These are phyloP conservation scores for Aciculoconidium aculeatum DNA, from an alignment of 805 yeast species.

Conservation along the genomic window DNA sequence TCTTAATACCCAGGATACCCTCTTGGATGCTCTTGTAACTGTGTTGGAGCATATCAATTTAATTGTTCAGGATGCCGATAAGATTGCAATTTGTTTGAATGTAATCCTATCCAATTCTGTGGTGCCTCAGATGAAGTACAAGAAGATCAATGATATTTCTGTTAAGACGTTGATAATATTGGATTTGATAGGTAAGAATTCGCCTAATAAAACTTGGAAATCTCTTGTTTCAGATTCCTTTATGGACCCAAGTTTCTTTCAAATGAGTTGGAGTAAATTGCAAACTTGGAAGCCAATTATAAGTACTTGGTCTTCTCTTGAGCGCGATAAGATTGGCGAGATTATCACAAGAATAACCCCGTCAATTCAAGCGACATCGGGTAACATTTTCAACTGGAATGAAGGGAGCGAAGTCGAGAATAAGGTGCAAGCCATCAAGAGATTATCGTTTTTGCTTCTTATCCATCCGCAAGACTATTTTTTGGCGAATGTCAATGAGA, in stretches of 20 bases:
- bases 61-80: conserved; percentile 57
- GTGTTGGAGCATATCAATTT: conserved; percentile 33
- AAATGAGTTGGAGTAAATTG: conserved; percentile 18
- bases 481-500: conserved; percentile 45
- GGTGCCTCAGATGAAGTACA: conserved; percentile 47
- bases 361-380: conserved; percentile 39
- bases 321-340: conserved; percentile 55
- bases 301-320: conserved; percentile 57
- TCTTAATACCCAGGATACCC: conserved; percentile 34
- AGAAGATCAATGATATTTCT: conserved; percentile 32
- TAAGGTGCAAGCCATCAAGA: conserved; percentile 48
- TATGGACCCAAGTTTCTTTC: conserved; percentile 55
- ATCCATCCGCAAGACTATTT: conserved; percentile 56
- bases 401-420: conserved; percentile 54
- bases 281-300: conserved; percentile 52
- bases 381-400: conserved; percentile 68
- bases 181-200: conserved; percentile 26
- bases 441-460: conserved; percentile 59
- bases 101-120: conserved; percentile 50
- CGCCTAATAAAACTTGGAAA: conserved; percentile 55
- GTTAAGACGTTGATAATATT: conserved; percentile 41
- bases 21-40: conserved; percentile 28
- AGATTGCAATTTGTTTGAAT: conserved; percentile 43
- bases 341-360: conserved; percentile 29
- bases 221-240: conserved; percentile 56